Base-by-base conservation (phyloP, 2,329 filamentous ascomycete species). In the Diaporthe ilicicola region DNA sequence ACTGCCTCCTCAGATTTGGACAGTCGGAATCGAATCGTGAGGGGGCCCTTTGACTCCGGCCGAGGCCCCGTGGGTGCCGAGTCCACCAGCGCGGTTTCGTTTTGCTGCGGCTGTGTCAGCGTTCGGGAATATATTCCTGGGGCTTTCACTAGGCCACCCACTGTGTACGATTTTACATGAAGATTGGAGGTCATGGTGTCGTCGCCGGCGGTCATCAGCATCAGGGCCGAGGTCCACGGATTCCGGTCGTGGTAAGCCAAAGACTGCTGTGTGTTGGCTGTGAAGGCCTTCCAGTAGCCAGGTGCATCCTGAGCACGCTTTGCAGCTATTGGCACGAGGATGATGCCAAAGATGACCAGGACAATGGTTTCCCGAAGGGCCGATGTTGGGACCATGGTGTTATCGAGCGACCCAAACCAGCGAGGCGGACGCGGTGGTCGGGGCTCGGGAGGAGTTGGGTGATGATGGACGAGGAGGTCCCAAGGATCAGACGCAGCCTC, bases 1-100 rank as follows among this genome's bases (percentile, higher is more conserved):
- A 9, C 24, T n/a, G 66, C 48, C 27, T 15, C 13, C 24, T 22
- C 24, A 19, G 56, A 42, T 32, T n/a, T 64, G 39, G 46, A 54
- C 34, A 59, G n/a, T 34, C 13, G 66, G 7, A 72, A 61, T 2
- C 62, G 68, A 34, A 72, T 65, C 9, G 64, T 71, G 76, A 82
- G 88, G 34, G 79, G 81, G 56, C 82, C 88, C 13, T 79, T 89
- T 1, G 75, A 89, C n/a, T 80, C 83, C 12, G 87, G 85, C 76
- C 82, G 82, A 70, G 84, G 87, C 74, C 83, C 86, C 15, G 81
- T 89, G 55, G 79, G 89, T 29, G 86, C 80, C 24, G 65, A 22
- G 24, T 54, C n/a, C 42, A 65, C 29, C 15, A 50, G 22, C 7
- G 46, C 7, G 9, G 68, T 65, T 27, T 68, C 56, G 6, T 72